Conservation (phyloP, 2,329 filamentous ascomycete genomes). For the Sporothrix schenckii region DNA sequence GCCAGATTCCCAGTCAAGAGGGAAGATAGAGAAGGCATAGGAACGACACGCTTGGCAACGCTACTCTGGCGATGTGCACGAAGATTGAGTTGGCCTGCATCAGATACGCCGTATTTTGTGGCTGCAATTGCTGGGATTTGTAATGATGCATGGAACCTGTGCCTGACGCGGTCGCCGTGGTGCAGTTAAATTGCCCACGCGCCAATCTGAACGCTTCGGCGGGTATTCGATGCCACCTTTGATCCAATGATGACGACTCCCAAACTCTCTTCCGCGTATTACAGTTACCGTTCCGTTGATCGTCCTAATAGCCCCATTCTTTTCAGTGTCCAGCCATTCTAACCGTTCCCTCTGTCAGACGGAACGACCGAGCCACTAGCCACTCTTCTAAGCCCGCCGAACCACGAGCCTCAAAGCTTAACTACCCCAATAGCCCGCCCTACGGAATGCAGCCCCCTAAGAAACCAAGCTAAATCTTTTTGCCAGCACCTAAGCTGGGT, state of each 20-base stretch:
- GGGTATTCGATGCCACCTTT: background rate
- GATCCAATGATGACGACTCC: slow-evolving; percentile 17
- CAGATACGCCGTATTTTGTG: slow-evolving; percentile 9
- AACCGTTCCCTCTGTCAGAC: too few relatives aligned
- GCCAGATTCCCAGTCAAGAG: background rate
- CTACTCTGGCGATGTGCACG: background rate
- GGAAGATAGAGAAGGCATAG: background rate
- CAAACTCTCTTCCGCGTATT: background rate
- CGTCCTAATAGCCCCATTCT: background rate
- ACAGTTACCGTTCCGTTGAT: background rate
- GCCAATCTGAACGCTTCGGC: background rate
- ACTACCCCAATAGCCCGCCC: background rate
- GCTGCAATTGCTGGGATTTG: background rate
- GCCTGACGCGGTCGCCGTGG: background rate
- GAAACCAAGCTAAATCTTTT: background rate
- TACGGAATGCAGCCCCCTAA: background rate
- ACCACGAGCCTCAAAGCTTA: background rate
- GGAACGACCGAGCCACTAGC: background rate
- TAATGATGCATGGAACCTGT: too few relatives aligned
- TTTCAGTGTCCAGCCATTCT: background rate
- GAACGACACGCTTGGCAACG: background rate
- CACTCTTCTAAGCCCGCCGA: background rate
- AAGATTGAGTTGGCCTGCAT: background rate
- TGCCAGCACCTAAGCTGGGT: background rate
- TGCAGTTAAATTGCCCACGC: background rate